Base-by-base conservation (phyloP, 805 yeast genomes). In the Nakazawaea siamensis region DNA sequence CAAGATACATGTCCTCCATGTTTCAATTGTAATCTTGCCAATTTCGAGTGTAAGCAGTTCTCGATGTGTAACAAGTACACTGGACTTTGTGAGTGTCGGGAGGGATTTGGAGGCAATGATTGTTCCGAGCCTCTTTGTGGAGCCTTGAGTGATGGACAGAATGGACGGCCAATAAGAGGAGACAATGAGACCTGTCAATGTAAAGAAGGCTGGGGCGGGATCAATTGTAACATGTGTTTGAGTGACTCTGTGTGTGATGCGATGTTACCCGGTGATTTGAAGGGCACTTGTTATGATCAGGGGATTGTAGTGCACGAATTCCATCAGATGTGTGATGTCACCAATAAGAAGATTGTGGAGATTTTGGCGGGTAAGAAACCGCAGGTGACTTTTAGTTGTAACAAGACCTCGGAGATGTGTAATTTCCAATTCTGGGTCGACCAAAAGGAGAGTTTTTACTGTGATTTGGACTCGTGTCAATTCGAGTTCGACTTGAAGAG, bases 371-470 rank as follows among this genome's bases (percentile, higher is more conserved):
- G 95, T 0, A 72, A 76, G 55, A 70, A 68, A 34, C 97, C 98
- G 2, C 94, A 90, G 51, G 96, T 85, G 3, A 87, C 96, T 0
- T 90, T 92, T 58, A 73, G 86, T 26, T 92, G 98, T 62, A 77
- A 84, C 51, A 73, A 66, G 47, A 69, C 80, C 1, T 61, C 73
- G 0, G 69, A 59, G 13, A 57, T 56, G 9, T 92, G 98, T 59
- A 77, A 86, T 53, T 86, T 92, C 60, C 97, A 92, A 57, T 86
- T 92, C 52, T 92, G 98, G 98, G 85, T 92, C 43, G 96, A 80
- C 46, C 75, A 86, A 54, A 62, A 68, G 29, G 98, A 92, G 55
- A 80, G 94, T 40, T 92, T 92, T 55, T 92, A 74, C 55, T 92
- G 98, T 63, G 92, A 80, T 31, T 68, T 92, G 45, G 58, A 68